Base-by-base conservation (phyloP, 345 rosid genomes). In the Balakata baccata region DNA sequence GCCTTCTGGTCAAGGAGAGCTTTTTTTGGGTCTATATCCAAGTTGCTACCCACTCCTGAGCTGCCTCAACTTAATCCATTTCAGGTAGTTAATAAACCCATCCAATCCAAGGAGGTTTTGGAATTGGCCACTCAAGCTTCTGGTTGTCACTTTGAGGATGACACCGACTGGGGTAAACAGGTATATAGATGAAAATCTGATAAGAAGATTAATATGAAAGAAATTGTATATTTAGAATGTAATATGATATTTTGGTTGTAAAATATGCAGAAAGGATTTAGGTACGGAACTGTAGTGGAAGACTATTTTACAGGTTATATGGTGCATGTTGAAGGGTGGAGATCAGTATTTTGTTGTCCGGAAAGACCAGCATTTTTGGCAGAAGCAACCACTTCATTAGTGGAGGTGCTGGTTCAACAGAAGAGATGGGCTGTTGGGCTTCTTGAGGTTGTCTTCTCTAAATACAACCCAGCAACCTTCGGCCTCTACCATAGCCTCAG, bases 211-310 rank as follows among this genome's bases (percentile, higher is more conserved):
- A 29, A 29, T 1, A 29, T 29, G 34, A 29, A 29, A 29, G 1
- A 29, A 29, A 29, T 29, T 29, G 34, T 29, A 29, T n/a, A n/a
- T n/a, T 29, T 29, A 29, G 34, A 2, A 29, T 29, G 34, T 29
- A 29, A 29, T 29, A 1, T 29, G 34, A 29, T 29, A 43, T 18
- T 14, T 4, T 52, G 57, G 57, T 52, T 18, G 5, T 52, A 17
- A 54, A 54, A 29, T 58, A 18, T 79, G 72, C 81, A 91, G 92
- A 80, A 76, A 49, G 97, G 98, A 0, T 81, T 78, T 29, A 74
- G 87, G 71, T 91, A 89, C 71, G 96, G 96, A 0, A 87, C 97
- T 0, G 64, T 93, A 59, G 96, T 89, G 10, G 98, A 93, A 78
- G 96, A 91, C 78, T 84, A 46, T 60, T 84, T 71, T 78, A 90